These are phyloP conservation scores for Marvania coccoides DNA, from an alignment of 139 green algal genomes.

Conservation along the genomic window DNA sequence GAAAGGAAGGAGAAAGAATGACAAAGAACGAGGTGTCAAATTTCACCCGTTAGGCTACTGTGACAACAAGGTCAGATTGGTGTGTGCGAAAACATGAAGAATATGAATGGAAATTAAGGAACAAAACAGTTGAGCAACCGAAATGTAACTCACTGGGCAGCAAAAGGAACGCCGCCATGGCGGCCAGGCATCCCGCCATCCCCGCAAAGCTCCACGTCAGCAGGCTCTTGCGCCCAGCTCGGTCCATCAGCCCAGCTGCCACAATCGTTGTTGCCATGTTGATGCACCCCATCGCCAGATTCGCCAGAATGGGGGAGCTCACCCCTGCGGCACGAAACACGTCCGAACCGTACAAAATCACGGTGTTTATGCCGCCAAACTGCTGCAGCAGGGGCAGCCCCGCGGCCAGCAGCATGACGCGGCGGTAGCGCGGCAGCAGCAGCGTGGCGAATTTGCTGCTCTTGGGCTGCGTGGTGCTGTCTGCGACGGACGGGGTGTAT, in stretches of 20 bases:
- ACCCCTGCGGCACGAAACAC: constrained; percentile 63
- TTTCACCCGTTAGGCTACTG: too few relatives aligned
- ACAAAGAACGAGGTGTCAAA: too few relatives aligned
- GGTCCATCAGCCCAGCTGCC: constrained; percentile 41
- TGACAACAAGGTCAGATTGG: too few relatives aligned
- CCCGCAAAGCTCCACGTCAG: constrained; percentile 49
- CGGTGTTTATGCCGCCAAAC: constrained; percentile 71
- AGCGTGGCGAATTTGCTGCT: constrained; percentile 14
- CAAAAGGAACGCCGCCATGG: constrained; percentile 17
- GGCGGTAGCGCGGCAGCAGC: constrained; percentile 30
- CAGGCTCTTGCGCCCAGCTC: constrained; percentile 34
- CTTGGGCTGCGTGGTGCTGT: too few relatives aligned
- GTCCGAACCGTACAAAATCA: constrained; percentile 63
- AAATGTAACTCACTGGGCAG: constrained; percentile 23
- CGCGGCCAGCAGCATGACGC: constrained; percentile 47
- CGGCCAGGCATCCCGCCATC: constrained; percentile 48
- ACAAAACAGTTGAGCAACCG: too few relatives aligned
- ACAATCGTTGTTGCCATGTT: constrained; percentile 51
- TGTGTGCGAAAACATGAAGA: neutral
- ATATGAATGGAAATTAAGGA: neutral
- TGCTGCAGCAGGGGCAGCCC: constrained; percentile 67
- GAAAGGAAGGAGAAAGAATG: too few relatives aligned
- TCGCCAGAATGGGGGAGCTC: constrained; percentile 45
- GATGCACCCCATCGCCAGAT: constrained; percentile 45
- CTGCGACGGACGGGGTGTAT: neutral